These are phyloP conservation scores for Candida ponderosae DNA, from an alignment of 805 yeast genomes.

Conservation along the genomic window DNA sequence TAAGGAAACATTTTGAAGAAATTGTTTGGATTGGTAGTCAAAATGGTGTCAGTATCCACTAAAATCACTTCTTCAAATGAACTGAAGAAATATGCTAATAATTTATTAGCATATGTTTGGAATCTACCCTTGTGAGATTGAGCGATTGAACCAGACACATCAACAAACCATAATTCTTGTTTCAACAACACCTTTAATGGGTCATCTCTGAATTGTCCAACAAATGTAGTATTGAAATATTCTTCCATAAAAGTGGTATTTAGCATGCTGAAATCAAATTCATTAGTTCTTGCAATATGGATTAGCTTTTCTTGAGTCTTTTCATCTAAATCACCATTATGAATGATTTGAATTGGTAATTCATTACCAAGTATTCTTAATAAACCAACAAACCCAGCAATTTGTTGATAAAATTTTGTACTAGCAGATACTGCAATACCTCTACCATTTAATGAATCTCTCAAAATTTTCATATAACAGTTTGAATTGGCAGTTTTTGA, in stretches of 20 bases:
- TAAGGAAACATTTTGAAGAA: conserved; percentile 27
- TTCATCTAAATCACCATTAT: conserved; percentile 25
- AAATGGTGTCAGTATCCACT: conserved; percentile 44
- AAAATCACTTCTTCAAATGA: conserved; percentile 41
- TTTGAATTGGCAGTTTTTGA: conserved; percentile 8
- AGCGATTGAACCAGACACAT: conserved; percentile 1
- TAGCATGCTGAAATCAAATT: conserved; percentile 22
- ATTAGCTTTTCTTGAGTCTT: conserved; percentile 23
- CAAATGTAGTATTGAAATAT: background rate
- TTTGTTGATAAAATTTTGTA: conserved; percentile 21
- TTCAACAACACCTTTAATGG: conserved; percentile 22
- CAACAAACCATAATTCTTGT: conserved; percentile 22
- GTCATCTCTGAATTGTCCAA: conserved; percentile 11
- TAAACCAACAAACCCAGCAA: conserved; percentile 30
- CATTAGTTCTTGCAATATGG: conserved; percentile 23
- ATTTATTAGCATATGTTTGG: conserved; percentile 32
- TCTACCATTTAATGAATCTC: conserved; percentile 23
- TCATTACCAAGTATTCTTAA: conserved; percentile 26
- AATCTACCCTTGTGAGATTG: conserved; percentile 2
- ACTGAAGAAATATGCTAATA: conserved; percentile 44
- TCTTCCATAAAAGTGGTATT: background rate
- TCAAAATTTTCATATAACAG: conserved; percentile 20
- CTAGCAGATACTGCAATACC: conserved; percentile 25
- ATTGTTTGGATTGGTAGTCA: conserved; percentile 29
- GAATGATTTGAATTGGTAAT: conserved; percentile 35